These are phyloP conservation scores for Wickerhamiella galacta DNA, from an alignment of 805 yeast species.

Conservation along the genomic window DNA sequence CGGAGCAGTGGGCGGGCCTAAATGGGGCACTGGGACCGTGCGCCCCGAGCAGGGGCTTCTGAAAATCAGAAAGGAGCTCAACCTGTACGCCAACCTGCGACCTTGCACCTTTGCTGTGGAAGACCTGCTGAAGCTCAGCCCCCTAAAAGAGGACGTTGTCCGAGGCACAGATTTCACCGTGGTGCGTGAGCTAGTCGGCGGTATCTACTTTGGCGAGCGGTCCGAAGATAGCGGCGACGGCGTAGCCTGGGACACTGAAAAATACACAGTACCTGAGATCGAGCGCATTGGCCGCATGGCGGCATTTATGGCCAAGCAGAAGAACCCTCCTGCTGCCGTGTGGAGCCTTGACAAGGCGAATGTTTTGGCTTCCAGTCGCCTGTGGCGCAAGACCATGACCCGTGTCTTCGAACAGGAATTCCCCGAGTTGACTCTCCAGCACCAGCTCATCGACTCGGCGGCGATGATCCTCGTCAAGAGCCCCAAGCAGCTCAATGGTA, in stretches of 20 bases:
- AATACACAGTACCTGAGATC: constrained; percentile 81
- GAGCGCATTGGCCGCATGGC: constrained; percentile 97
- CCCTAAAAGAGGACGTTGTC: constrained; percentile 70
- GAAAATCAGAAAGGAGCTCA: constrained; percentile 85
- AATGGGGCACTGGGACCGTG: constrained; percentile 94
- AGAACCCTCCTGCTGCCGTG: constrained; percentile 81
- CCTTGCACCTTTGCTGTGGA: constrained; percentile 92
- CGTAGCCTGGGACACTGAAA: constrained; percentile 85
- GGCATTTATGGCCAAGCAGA: constrained; percentile 87
- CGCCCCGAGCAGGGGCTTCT: constrained; percentile 96
- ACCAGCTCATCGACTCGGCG: constrained; percentile 95
- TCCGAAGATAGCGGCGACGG: constrained; percentile 79
- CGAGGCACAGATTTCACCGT: constrained; percentile 84
- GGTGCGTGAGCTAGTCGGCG: constrained; percentile 94
- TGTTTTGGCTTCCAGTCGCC: constrained; percentile 86
- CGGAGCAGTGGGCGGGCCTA: constrained; percentile 99
- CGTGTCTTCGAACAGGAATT: constrained; percentile 73
- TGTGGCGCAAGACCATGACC: constrained; percentile 91
- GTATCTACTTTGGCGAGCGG: constrained; percentile 94
- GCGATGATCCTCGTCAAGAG: constrained; percentile 92
- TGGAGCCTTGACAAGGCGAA: constrained; percentile 97
- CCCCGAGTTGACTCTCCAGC: constrained; percentile 74
- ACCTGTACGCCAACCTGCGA: constrained; percentile 87
- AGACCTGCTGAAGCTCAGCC: constrained; percentile 67
- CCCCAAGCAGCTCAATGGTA: constrained; percentile 84